Evolutionary conservation across 2,329 filamentous ascomycete genomes (phyloP).

Genomic region (Aspergillus spinulosporus): DNA sequence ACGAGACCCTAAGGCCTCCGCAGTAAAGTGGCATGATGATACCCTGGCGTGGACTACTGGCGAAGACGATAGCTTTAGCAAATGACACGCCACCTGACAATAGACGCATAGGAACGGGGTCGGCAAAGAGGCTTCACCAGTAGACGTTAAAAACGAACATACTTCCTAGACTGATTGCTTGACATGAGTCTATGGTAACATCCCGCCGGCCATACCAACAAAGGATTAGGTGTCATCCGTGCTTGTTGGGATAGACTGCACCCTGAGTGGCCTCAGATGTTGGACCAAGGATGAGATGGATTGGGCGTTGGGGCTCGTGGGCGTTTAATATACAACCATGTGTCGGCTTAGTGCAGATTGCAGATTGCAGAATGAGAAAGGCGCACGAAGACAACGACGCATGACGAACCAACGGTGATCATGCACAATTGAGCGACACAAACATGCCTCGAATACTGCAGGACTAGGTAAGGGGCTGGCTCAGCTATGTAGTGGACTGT

Average conservation of each 20-base stretch:
- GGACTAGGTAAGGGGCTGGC: background rate
- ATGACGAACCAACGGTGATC: conserved; percentile 4
- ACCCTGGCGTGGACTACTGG: background rate
- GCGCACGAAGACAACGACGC: conserved; percentile 1
- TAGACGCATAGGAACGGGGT: background rate
- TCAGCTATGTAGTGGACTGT: conserved; percentile 4
- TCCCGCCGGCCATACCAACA: background rate
- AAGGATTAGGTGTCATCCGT: conserved; percentile 4
- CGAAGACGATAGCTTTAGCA: background rate
- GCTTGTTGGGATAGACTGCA: conserved; percentile 4
- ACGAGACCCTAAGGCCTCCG: too few relatives aligned
- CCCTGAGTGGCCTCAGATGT: conserved; percentile 2
- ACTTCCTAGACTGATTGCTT: background rate
- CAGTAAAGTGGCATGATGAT: background rate
- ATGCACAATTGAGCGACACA: conserved; percentile 3
- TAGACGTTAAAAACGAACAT: background rate
- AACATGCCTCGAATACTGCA: background rate
- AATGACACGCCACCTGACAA: too few relatives aligned
- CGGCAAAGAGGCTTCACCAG: background rate
- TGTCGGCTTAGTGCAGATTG: conserved; percentile 1
- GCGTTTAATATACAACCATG: conserved; percentile 10
- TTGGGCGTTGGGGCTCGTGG: conserved; percentile 4
- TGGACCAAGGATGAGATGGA: background rate
- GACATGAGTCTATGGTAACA: background rate
- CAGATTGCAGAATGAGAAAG: background rate